Evolutionary conservation across 2,329 filamentous ascomycete genomes (phyloP).

Genomic region (Fonsecaea monophora): DNA sequence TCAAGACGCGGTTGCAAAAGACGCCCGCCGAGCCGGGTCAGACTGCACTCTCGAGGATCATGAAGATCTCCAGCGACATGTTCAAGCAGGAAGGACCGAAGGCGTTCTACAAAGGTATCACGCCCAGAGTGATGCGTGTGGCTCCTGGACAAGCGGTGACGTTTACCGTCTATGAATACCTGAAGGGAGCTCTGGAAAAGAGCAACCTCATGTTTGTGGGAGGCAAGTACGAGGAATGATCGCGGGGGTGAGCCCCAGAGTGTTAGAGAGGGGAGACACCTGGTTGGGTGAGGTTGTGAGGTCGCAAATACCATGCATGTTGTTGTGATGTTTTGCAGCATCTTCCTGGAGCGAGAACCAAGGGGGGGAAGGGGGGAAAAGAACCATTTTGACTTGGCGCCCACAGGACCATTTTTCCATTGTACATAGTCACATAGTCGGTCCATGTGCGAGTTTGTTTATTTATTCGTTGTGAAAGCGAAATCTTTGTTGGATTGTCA

Average conservation of each 20-base stretch:
- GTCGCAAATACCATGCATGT: not conserved
- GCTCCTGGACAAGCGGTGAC: constrained; percentile 89
- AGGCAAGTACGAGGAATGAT: constrained; percentile 69
- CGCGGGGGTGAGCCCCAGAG: not conserved
- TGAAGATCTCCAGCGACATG: constrained; percentile 79
- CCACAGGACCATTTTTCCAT: constrained; percentile 1
- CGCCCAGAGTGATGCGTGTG: constrained; percentile 94
- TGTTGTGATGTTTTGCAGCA: not conserved
- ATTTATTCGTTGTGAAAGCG: not conserved
- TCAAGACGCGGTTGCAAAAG: constrained; percentile 96
- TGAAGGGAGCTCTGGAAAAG: constrained; percentile 75
- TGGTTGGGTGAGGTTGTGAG: too few relatives aligned
- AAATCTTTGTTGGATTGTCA: not conserved
- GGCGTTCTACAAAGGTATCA: constrained; percentile 99
- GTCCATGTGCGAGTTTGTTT: not conserved
- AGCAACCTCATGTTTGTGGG: constrained; percentile 67
- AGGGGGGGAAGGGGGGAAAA: not conserved
- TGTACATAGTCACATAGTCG: constrained; percentile 5
- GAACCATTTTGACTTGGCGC: constrained; percentile 1
- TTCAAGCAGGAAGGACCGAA: constrained; percentile 92
- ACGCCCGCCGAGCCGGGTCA: constrained; percentile 82
- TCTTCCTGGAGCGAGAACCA: constrained; percentile 21
- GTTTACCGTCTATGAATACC: constrained; percentile 76
- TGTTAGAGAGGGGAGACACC: not conserved
- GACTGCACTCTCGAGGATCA: constrained; percentile 79